Percentiles rank a stretch among this genome's conserved stretches.
Conservation (phyloP, 805 yeast genomes). For the Wickerhamomyces alni region DNA sequence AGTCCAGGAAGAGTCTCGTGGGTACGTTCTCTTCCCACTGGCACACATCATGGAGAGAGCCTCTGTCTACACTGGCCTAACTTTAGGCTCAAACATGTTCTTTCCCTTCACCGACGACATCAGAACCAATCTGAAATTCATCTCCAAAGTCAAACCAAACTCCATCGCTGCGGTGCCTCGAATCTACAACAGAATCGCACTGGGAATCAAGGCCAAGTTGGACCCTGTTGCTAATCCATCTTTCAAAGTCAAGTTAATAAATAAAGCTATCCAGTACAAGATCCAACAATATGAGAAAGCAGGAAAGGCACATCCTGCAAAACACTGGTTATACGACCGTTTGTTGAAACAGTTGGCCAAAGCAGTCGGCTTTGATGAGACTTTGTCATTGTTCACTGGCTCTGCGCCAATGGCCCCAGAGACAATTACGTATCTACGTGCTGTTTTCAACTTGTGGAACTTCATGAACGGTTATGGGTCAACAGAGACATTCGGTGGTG, state of each 20-base stretch:
- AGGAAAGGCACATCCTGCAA: slow-evolving; percentile 24
- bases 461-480: slow-evolving; percentile 53
- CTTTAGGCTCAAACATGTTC: slow-evolving; percentile 14
- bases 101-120: slow-evolving; percentile 39
- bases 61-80: slow-evolving; percentile 19
- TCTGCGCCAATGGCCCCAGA: slow-evolving; percentile 58
- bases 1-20: slow-evolving; percentile 10
- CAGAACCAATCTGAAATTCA: slow-evolving; percentile 49
- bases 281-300: slow-evolving; percentile 26
- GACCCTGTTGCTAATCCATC: slow-evolving; percentile 4
- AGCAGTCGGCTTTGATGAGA: slow-evolving; percentile 35
- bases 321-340: slow-evolving; percentile 14
- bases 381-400: slow-evolving; percentile 33
- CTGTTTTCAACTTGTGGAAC: slow-evolving; percentile 35
- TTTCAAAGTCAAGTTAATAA: slow-evolving; percentile 10
- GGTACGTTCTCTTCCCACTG: slow-evolving; percentile 42
- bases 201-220: slow-evolving; percentile 30
- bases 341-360: slow-evolving; percentile 25
- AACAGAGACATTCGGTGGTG: slow-evolving; percentile 56
- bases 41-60: slow-evolving; percentile 58
- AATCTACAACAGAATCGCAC: slow-evolving; percentile 47
- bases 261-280: slow-evolving; percentile 9
- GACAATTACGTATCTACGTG: slow-evolving; percentile 47
- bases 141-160: slow-evolving; percentile 39
- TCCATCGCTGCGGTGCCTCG: slow-evolving; percentile 49